Evolutionary conservation across 805 yeast species (phyloP), one percentile per base, ranked within the genome.

Genomic region (Kodamaea lidongshanica): DNA sequence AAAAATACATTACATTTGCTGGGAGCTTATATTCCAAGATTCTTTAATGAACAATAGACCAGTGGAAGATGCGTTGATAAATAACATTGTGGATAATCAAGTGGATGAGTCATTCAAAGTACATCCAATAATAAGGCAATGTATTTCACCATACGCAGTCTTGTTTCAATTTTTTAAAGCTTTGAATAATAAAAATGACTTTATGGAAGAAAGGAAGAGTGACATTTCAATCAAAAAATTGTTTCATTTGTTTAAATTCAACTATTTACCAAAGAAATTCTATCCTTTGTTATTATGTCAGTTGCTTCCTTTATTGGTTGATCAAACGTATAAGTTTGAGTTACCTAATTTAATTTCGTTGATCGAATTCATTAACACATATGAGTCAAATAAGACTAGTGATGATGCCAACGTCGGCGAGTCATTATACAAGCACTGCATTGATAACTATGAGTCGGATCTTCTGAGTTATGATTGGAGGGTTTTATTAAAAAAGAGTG

Each of bases 91-190:
- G 8, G 37, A 42, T 12, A 51, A 54, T 24, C 42, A 54, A 12
- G 63, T 58, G 13, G 63, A 57, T 20, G 48, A 52, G 8, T 48
- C 58, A 6, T 38, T 54, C 24, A 48, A 54, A 12, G 57, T 72
- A 9, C 67, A 75, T 23, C 76, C 84, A 10, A 62, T 75, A 2
- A 64, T 82, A 44, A 70, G 77, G 40, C 88, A 81, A 50, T 70
- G 81, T 15, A 50, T 82, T 29, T 58, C 89, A 4, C 92, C 92
- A 26, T 77, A 80, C 48, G 86, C 79, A 2, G 72, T 79, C 0
- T 57, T 82, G 14, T 61, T 63, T 35, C 68, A 68, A 37, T 75
- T 71, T 42, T 67, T 68, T 47, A 53, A 55, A 11, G 48, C 55
- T 1, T 29, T 58, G 7, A 38, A 34, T 16, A 22, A 30, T 7